Base-by-base conservation (phyloP, 2,329 filamentous ascomycete species). In the Septoria petroselini region DNA sequence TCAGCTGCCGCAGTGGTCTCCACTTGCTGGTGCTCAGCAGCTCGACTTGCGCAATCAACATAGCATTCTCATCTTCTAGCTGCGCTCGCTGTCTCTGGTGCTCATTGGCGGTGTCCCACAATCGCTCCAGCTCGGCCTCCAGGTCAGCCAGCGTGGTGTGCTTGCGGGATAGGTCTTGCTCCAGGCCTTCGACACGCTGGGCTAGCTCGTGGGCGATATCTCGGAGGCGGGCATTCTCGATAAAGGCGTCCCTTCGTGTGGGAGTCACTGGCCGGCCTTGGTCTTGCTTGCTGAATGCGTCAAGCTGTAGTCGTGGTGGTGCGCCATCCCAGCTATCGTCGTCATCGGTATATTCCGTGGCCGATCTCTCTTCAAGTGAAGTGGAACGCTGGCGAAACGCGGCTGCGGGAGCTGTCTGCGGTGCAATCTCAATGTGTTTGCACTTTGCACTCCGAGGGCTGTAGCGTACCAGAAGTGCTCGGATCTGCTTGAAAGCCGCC, bases 1-100 rank as follows among this genome's bases (percentile, higher is more conserved):
- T 48, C 30, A 48, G 19, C 38, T 25, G 7, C 27, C 38, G 31
- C 38, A 35, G 19, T 12, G 46, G 39, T 33, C 17, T 48, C 46
- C 46, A 48, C 7, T 29, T 42, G 30, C 46, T 41, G 30, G 30
- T 42, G 21, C 30, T 29, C 14, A 48, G 30, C 7, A 21, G 31
- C 14, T 34, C 18, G 18, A 48, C 46, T 15, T 30, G 21, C 4
- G 23, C 17, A 4, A 3, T 23, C 11, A 48, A 21, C 9, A 23
- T 8, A 38, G 31, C 30, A 15, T 48, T 48, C 30, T 48, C 46
- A 11, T 33, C 30, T 29, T 42, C n/a, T 15, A 41, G 4, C 31
- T 48, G 12, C 14, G 19, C 9, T 15, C 14, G 23, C 38, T 30
- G 41, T 14, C 25, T 35, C 37, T 30, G 18, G 15, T 48, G 39